Base-by-base conservation (phyloP, 75 land plant genomes). In the Pinus taeda region DNA sequence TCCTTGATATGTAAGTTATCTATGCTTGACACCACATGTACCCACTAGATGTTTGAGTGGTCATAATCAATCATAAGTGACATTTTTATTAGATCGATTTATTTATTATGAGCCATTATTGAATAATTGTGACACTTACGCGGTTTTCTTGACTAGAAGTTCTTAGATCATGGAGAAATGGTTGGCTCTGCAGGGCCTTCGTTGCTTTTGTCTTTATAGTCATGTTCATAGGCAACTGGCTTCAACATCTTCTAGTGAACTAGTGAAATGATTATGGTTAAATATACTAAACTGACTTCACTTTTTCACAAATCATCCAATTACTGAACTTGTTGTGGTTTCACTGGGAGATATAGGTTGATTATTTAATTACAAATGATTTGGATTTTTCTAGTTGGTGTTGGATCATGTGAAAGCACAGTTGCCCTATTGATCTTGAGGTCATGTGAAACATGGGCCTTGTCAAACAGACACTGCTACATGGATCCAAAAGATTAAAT, bases 121-220 rank as follows among this genome's bases (percentile, higher is more conserved):
- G 11, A 65, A 6, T 7, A 37, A 65, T 15, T 15, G 69, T 65
- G 53, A 49, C 53, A 49, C 53, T 33, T 65, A 65, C 42, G 69
- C 69, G 42, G 69, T 49, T 37, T 65, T 1, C 20, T 33, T 30
- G 69, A 65, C 69, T 30, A 65, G 2, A 17, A 4, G 39, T 42
- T 37, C 69, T 33, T 17, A 65, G 26, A 65, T 65, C 69, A 65
- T 65, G 69, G 69, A 65, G 39, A 65, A 64, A 65, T 65, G 18
- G 36, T 33, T 18, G 36, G 6, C 17, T 7, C 4, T 6, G 9
- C 39, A 65, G 30, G 36, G 36, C 6, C 17, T 65, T 7, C 14
- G 66, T 30, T 29, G 17, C 36, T 14, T 29, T 65, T 65, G 69
- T 65, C 69, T 65, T 18, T 65, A 30, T 24, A 29, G 24, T 24